Conservation (phyloP, 176 grass and related monocot genomes). For the Carex pumila region DNA sequence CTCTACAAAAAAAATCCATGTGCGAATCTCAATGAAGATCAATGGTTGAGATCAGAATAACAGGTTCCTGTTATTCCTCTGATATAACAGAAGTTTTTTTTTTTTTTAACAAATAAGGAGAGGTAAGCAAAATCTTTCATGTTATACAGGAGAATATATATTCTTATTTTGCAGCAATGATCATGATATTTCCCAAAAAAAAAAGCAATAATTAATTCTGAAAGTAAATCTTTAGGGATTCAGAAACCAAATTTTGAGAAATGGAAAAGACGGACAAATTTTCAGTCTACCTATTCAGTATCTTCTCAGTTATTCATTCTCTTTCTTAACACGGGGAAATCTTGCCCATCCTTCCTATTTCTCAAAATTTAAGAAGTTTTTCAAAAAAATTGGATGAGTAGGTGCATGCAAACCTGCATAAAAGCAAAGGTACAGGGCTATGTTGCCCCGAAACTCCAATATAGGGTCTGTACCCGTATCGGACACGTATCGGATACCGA, state of each 20-base stretch:
- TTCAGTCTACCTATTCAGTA: neutral
- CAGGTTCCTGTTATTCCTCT: no score
- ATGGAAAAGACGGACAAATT: neutral
- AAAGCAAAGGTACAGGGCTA: neutral
- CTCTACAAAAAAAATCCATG: no score
- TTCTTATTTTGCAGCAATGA: neutral
- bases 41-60: no score
- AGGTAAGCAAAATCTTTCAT: neutral
- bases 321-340: neutral
- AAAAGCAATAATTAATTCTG: neutral
- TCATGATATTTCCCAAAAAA: neutral
- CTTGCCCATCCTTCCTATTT: neutral
- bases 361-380: neutral
- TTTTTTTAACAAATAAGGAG: neutral
- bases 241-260: neutral
- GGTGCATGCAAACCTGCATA: neutral
- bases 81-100: neutral
- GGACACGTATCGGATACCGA: no score
- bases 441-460: no score
- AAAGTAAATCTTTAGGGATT: neutral
- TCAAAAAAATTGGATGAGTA: neutral
- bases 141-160: neutral
- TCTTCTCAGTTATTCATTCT: neutral
- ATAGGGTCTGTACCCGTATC: no score
- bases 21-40: no score